A percentile compares a stretch with the other conserved stretches of the same genome.
Conservation (phyloP, 345 rosid species). For the Euphorbia pulcherrima region DNA sequence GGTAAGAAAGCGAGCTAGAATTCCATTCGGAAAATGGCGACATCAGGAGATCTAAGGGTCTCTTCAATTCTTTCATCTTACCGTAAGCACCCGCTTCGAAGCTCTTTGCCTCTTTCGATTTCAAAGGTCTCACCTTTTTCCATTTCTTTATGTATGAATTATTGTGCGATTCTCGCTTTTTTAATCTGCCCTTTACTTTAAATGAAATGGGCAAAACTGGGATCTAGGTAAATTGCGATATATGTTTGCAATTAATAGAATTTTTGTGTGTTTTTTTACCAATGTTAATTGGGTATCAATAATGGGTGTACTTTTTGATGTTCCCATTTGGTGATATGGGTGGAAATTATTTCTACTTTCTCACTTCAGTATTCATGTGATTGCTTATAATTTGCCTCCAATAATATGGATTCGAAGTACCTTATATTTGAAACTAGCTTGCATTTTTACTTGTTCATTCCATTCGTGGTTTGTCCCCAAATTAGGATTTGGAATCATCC, state of each 20-base stretch:
- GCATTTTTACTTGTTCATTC: not conserved
- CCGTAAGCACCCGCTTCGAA: constrained; percentile 40
- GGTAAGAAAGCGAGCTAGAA: not conserved
- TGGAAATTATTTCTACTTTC: not conserved
- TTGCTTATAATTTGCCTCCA: not conserved
- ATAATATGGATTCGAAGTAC: not conserved
- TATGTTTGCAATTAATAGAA: not conserved
- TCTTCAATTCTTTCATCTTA: constrained; percentile 57
- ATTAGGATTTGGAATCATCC: not conserved
- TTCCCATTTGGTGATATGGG: not conserved
- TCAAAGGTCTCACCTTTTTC: constrained; percentile 44
- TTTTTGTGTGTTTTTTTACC: not conserved
- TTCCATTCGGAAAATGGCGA: not conserved
- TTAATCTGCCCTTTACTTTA: not conserved
- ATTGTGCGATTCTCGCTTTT: not conserved
- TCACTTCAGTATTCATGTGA: not conserved
- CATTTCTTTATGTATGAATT: constrained; percentile 10
- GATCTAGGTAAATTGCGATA: not conserved
- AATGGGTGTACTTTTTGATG: not conserved
- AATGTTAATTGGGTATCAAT: not conserved
- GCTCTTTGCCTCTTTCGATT: constrained; percentile 42
- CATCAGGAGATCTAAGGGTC: constrained; percentile 56
- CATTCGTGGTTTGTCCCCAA: not conserved
- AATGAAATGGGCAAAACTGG: constrained; percentile 4
- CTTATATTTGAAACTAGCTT: not conserved